Evolutionary conservation across 2,329 filamentous ascomycete species (phyloP), one percentile per base, ranked within the genome.

Genomic region (Penicillium polonicum): DNA sequence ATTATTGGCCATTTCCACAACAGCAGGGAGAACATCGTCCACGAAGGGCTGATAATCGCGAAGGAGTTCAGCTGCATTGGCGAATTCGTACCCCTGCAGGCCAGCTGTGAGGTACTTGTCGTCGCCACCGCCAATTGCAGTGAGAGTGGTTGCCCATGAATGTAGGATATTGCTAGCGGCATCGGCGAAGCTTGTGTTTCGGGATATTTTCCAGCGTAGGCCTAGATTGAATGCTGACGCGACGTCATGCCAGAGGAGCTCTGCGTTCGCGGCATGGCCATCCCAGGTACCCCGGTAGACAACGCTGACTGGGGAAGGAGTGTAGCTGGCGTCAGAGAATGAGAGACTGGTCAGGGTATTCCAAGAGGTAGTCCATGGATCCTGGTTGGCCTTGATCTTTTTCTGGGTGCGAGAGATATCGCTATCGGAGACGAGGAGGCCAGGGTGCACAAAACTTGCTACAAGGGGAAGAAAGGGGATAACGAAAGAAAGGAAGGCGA

Each of bases 61-160:
- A 17, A 60, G 57, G 25, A 60, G 55, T 31, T 60, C 58, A 3
- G 44, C 58, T 36, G 55, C 55, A 21, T 60, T 60, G 5, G 58
- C 58, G 12, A 60, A n/a, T 52, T 58, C 31, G 29, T 58, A 54
- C 31, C 58, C 58, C 25, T 60, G 52, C 21, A 60, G 31, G 31
- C 58, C 58, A 13, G 58, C 51, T 23, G 51, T 39, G 13, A 60
- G 58, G 33, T 48, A 60, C 29, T 51, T 23, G 27, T 58, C 55
- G 7, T 52, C 50, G 17, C 35, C 43, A 21, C 49, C 51, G 7
- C 13, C 41, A 25, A 60, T 29, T 31, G 43, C 15, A 13, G 23
- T 48, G 29, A 54, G 52, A 46, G n/a, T 41, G 15, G 25, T 33
- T 5, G 38, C 53, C 57, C 52, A 61, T 27, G 57, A 45, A 43